phyloP scores from a whole-genome alignment of 169 alveolate species.

The Blepharisma undulans region DNA sequence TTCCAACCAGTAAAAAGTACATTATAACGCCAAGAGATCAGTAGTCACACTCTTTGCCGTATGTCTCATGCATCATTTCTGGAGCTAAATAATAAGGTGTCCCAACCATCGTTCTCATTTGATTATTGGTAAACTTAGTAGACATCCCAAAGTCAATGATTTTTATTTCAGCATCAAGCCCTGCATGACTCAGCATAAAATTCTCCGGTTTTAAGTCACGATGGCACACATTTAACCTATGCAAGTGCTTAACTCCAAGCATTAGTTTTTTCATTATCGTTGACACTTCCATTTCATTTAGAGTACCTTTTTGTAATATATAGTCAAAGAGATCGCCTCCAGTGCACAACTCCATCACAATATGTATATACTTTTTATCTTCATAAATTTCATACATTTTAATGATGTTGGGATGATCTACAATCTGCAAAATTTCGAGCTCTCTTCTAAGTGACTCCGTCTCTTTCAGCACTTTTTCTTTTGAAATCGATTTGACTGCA shows the following conservation, averaged over 20 bases:
- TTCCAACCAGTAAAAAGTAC: slow-evolving; percentile 24
- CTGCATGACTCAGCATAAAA: slow-evolving; percentile 52
- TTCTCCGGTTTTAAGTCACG: slow-evolving; percentile 81
- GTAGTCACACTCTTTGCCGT: slow-evolving; percentile 41
- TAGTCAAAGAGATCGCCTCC: slow-evolving; percentile 81
- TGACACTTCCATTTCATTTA: not conserved
- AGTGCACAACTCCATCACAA: slow-evolving; percentile 76
- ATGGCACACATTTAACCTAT: slow-evolving; percentile 71
- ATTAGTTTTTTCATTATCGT: slow-evolving; percentile 8
- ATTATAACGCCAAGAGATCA: slow-evolving; percentile 41
- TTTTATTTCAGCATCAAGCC: slow-evolving; percentile 15
- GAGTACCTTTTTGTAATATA: slow-evolving; percentile 37
- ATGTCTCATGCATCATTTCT: slow-evolving; percentile 36
- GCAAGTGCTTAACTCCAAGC: slow-evolving; percentile 67
- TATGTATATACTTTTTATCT: slow-evolving; percentile 61
- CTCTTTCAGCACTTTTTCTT: slow-evolving; percentile 52
- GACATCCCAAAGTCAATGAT: slow-evolving; percentile 36
- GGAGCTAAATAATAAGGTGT: slow-evolving; percentile 48
- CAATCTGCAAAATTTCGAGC: slow-evolving; percentile 79
- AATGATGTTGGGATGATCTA: slow-evolving; percentile 87
- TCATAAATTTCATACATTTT: slow-evolving; percentile 81
- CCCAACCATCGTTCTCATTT: slow-evolving; percentile 27
- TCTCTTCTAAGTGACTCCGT: slow-evolving; percentile 80
- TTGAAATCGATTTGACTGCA: slow-evolving; percentile 49
- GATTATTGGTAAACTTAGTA: not conserved